Conservation (phyloP, 2,329 filamentous ascomycete genomes). For the Magnaporthales sp. region DNA sequence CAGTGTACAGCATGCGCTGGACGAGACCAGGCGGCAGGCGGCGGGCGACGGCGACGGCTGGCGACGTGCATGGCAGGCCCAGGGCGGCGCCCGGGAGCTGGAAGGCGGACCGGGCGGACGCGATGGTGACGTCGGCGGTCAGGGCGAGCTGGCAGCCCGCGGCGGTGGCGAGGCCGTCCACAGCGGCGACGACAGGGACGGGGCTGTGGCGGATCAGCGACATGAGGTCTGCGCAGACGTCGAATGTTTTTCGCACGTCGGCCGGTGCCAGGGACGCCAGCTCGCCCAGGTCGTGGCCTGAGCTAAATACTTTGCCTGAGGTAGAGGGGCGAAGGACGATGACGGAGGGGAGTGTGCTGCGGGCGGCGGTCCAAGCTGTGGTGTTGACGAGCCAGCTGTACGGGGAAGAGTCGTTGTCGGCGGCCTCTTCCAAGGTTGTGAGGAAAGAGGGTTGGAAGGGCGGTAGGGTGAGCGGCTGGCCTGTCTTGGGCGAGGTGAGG, state of each 20-base stretch:
- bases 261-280: slow-evolving; percentile 9
- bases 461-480: slow-evolving; percentile 17
- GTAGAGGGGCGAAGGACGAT: slow-evolving; percentile 20
- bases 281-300: slow-evolving; percentile 23
- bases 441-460: slow-evolving; percentile 16
- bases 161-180: slow-evolving; percentile 22
- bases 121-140: slow-evolving; percentile 19
- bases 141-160: slow-evolving; percentile 24
- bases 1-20: slow-evolving; percentile 21
- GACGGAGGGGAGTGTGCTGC: slow-evolving; percentile 17
- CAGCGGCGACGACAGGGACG: slow-evolving; percentile 18
- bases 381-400: slow-evolving; percentile 21
- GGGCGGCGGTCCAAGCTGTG: slow-evolving; percentile 14
- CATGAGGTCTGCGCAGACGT: slow-evolving; percentile 22
- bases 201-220: slow-evolving; percentile 22
- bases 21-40: slow-evolving; percentile 15
- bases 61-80: slow-evolving; percentile 23
- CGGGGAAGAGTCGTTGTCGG: background rate
- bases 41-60: slow-evolving; percentile 18
- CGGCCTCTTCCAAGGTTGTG: slow-evolving; percentile 9
- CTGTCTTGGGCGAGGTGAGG: slow-evolving; percentile 15
- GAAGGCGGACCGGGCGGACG: slow-evolving; percentile 13
- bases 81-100: slow-evolving; percentile 20
- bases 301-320: slow-evolving; percentile 18
- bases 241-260: slow-evolving; percentile 15